Base-by-base conservation (phyloP, 2,329 filamentous ascomycete genomes). In the Sphaerostilbella broomeana region DNA sequence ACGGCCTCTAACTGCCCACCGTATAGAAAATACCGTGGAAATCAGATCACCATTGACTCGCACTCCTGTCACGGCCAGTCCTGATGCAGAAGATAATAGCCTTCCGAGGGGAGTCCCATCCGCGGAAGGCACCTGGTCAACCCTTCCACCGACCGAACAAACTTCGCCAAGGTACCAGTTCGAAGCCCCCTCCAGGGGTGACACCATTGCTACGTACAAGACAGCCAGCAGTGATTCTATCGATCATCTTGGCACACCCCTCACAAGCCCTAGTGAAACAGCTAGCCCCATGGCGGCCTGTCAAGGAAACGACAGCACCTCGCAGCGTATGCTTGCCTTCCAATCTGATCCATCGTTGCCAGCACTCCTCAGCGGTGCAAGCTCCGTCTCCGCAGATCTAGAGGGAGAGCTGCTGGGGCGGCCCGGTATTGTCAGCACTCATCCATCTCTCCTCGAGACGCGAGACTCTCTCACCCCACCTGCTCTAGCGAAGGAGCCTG, bases 281-380 rank as follows among this genome's bases (percentile, higher is more conserved):
- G 61, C 66, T 4, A 74, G 72, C 44, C 72, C 73, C 4, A 58
- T 70, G 5, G 67, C 64, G 15, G 59, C 63, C 3, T 62, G 62
- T 29, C 55, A 55, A 6, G 57, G 62, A 4, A 59, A 59, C 16
- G 65, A 65, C 44, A 62, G 60, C n/a, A 54, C 62, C 1, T 63
- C 67, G 4, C 69, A 71, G 5, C 63, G 68, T 7, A 70, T 72
- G 49, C 51, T 72, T 12, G 65, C 63, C 3, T 80, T 79, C 54
- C 75, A 74, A 40, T 81, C 77, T 3, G 77, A 81, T 37, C 77
- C 77, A 0, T 82, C 78, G 5, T 59, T 82, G 3, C 78, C 78
- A 9, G 77, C 77, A 6, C 61, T 81, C 6, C 64, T 81, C 9
- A 81, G 77, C 41, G 75, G 77, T 9, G 75, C 77, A 7, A 80